Conservation (phyloP, 352 stramenopile species). For the Phytophthora brassicae region DNA sequence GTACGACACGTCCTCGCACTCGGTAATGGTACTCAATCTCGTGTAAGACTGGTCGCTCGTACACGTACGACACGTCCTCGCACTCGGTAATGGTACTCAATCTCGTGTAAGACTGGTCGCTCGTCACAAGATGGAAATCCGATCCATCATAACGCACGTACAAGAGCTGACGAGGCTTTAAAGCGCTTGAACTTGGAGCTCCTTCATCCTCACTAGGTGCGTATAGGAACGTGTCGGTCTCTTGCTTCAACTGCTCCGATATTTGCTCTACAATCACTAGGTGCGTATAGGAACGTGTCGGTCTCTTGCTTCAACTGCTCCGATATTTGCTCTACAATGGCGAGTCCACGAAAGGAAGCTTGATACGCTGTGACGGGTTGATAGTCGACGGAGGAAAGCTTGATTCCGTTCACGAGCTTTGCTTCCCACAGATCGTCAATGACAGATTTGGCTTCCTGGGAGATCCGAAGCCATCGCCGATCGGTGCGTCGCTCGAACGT, state of each 20-base stretch:
- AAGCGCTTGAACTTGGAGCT: not conserved
- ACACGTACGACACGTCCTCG: slow-evolving; percentile 98
- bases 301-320: slow-evolving; percentile 68
- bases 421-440: slow-evolving; percentile 96
- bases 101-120: slow-evolving; percentile 74
- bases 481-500: slow-evolving; percentile 85
- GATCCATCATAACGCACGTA: slow-evolving; percentile 63
- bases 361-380: slow-evolving; percentile 97
- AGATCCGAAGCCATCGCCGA: slow-evolving; percentile 89
- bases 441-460: slow-evolving; percentile 95
- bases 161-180: slow-evolving; percentile 33
- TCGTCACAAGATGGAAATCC: slow-evolving; percentile 64
- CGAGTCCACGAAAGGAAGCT: slow-evolving; percentile 86
- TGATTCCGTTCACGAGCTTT: slow-evolving; percentile 94
- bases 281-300: slow-evolving; percentile 53
- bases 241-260: slow-evolving; percentile 64
- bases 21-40: slow-evolving; percentile 93
- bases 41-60: slow-evolving; percentile 81
- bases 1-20: slow-evolving; percentile 97
- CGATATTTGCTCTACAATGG: slow-evolving; percentile 88
- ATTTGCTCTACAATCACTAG: slow-evolving; percentile 78
- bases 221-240: slow-evolving; percentile 57
- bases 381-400: slow-evolving; percentile 92
- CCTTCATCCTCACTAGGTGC: slow-evolving; percentile 22
- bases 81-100: slow-evolving; percentile 94